These are phyloP conservation scores for Didymellaceae sp. DNA, from an alignment of 2,329 filamentous ascomycete genomes.

Conservation along the genomic window DNA sequence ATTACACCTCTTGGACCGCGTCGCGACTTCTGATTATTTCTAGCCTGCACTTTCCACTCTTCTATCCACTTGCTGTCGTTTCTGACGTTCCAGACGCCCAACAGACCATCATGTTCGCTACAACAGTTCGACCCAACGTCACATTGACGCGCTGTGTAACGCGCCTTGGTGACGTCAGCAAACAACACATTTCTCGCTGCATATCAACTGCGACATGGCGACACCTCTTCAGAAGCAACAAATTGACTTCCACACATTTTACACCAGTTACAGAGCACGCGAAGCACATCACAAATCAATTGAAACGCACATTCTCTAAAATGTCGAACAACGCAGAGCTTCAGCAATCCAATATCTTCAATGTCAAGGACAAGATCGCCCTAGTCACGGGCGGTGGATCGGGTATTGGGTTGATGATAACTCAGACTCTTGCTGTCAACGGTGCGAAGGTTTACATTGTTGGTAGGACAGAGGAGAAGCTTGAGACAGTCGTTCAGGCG, in stretches of 20 bases:
- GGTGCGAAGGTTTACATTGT: conserved; percentile 57
- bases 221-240: conserved; percentile 4
- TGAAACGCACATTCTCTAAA: conserved; percentile 25
- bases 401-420: conserved; percentile 57
- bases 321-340: conserved; percentile 48
- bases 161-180: conserved; percentile 35
- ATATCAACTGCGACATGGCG: conserved; percentile 22
- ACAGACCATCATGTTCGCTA: conserved; percentile 6
- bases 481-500: conserved; percentile 54
- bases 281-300: conserved; percentile 23
- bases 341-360: conserved; percentile 43
- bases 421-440: conserved; percentile 56
- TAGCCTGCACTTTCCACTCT: conserved; percentile 5
- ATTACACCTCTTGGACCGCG: no score
- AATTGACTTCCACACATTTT: conserved; percentile 1
- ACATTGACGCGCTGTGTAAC: conserved; percentile 29
- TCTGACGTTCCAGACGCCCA: conserved; percentile 3
- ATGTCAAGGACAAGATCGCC: conserved; percentile 50
- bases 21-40: background rate
- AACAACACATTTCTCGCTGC: conserved; percentile 16
- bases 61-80: conserved; percentile 4
- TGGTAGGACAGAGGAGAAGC: conserved; percentile 56
- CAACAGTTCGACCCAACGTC: conserved; percentile 16
- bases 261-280: conserved; percentile 20
- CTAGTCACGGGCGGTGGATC: conserved; percentile 54